A percentile compares a stretch with the other conserved stretches of the same genome.
Evolutionary conservation across 805 yeast genomes (phyloP).

Genomic region (Kazachstania psychrophila): DNA sequence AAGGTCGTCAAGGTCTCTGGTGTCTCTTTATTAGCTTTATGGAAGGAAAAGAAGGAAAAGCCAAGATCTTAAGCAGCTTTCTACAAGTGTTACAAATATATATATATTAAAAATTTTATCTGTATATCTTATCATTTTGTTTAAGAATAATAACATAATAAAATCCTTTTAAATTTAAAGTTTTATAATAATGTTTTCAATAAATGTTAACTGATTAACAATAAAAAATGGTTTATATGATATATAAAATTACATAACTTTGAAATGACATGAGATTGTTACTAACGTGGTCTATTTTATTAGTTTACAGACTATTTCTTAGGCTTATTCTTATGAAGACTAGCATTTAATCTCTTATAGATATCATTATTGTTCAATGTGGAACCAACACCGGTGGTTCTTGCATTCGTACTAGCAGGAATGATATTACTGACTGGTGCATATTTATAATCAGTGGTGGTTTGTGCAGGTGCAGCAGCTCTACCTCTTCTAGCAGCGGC

Average conservation of each 20-base stretch:
- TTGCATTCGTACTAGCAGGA: conserved; percentile 30
- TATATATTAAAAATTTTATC: conserved; percentile 3
- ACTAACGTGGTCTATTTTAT: too few species aligned
- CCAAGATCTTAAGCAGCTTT: conserved; percentile 81
- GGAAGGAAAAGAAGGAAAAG: conserved; percentile 99
- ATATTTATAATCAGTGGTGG: conserved; percentile 78
- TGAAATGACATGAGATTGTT: too few species aligned
- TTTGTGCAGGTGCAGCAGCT: conserved; percentile 91
- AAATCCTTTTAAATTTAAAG: too few species aligned
- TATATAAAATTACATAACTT: too few species aligned
- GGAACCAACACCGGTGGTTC: conserved; percentile 41
- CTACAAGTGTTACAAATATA: not conserved
- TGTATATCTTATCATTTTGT: conserved; percentile 5
- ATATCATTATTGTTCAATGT: conserved; percentile 60
- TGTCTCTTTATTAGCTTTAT: conserved; percentile 98
- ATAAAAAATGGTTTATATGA: too few species aligned
- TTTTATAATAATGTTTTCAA: too few species aligned
- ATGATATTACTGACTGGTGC: conserved; percentile 72
- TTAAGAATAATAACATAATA: conserved; percentile 5
- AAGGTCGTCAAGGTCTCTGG: conserved; percentile 99
- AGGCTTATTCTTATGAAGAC: conserved; percentile 26
- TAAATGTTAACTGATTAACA: too few species aligned
- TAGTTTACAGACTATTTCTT: too few species aligned
- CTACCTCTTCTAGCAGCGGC: conserved; percentile 86
- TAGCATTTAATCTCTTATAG: conserved; percentile 61